Percentiles rank a stretch among this genome's conserved stretches.
Conservation (phyloP, 2,329 filamentous ascomycete genomes). For the Arachnopeziza araneosa region DNA sequence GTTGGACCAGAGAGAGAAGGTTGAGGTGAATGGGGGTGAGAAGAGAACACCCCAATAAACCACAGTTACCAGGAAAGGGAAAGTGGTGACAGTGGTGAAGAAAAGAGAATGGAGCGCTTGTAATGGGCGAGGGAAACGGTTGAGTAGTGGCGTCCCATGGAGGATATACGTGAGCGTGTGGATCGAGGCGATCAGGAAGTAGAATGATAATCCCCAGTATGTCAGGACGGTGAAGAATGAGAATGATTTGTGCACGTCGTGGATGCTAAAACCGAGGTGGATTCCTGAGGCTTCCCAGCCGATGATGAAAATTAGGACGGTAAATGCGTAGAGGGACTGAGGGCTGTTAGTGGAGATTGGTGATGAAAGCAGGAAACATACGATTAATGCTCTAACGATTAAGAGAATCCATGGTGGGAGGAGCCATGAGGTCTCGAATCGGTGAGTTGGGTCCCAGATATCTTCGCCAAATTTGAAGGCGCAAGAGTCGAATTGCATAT, state of each 20-base stretch:
- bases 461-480: slow-evolving; percentile 21
- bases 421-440: slow-evolving; percentile 78
- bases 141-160: slow-evolving; percentile 51
- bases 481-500: background rate
- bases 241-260: slow-evolving; percentile 51
- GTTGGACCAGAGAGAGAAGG: slow-evolving; percentile 58
- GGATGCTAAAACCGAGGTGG: slow-evolving; percentile 13
- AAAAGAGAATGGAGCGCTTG: slow-evolving; percentile 60
- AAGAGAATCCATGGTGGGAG: slow-evolving; percentile 61
- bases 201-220: slow-evolving; percentile 79
- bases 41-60: slow-evolving; percentile 66
- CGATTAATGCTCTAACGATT: slow-evolving; percentile 48
- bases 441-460: slow-evolving; percentile 41
- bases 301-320: slow-evolving; percentile 63
- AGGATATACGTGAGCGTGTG: slow-evolving; percentile 66
- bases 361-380: slow-evolving; percentile 30
- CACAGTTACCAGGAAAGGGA: slow-evolving; percentile 63
- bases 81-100: slow-evolving; percentile 58
- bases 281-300: slow-evolving; percentile 55
- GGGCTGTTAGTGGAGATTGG: slow-evolving; percentile 7
- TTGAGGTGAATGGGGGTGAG: slow-evolving; percentile 39
- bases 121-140: slow-evolving; percentile 53
- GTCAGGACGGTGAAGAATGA: slow-evolving; percentile 71
- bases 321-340: slow-evolving; percentile 62
- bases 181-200: slow-evolving; percentile 60